These are phyloP conservation scores for Penicillium sp. DNA, from an alignment of 2,329 filamentous ascomycete genomes.

Conservation along the genomic window DNA sequence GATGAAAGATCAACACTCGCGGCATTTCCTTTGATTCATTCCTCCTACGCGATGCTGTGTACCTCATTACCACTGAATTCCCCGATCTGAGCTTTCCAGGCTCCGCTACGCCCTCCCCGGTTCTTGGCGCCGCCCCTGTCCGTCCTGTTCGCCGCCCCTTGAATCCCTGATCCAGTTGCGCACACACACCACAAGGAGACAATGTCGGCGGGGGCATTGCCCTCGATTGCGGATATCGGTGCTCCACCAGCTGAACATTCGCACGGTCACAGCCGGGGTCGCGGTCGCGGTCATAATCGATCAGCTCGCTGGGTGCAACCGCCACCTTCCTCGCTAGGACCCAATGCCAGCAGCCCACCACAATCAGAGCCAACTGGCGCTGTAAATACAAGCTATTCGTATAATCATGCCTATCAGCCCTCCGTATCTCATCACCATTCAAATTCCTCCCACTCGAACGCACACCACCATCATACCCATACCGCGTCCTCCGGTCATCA, in stretches of 20 bases:
- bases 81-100: slow-evolving; percentile 5
- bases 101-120: slow-evolving; percentile 6
- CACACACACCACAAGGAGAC: slow-evolving; percentile 15
- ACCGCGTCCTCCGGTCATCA: slow-evolving; percentile 22
- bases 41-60: slow-evolving; percentile 5
- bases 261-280: slow-evolving; percentile 30
- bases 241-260: slow-evolving; percentile 28
- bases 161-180: slow-evolving; percentile 14
- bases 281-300: slow-evolving; percentile 38
- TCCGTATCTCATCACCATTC: slow-evolving; percentile 38
- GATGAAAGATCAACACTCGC: background rate
- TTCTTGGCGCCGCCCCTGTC: slow-evolving; percentile 15
- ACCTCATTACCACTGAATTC: background rate
- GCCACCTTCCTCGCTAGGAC: slow-evolving; percentile 28
- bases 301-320: slow-evolving; percentile 33
- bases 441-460: slow-evolving; percentile 40
- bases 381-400: slow-evolving; percentile 20
- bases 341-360: slow-evolving; percentile 21
- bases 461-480: slow-evolving; percentile 32
- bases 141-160: slow-evolving; percentile 8
- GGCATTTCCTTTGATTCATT: background rate
- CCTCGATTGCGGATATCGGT: slow-evolving; percentile 32
- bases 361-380: slow-evolving; percentile 13
- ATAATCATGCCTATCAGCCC: slow-evolving; percentile 28
- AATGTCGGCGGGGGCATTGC: slow-evolving; percentile 38